Conservation (phyloP, 768 basidiomycete species). For the Collybia nuda region DNA sequence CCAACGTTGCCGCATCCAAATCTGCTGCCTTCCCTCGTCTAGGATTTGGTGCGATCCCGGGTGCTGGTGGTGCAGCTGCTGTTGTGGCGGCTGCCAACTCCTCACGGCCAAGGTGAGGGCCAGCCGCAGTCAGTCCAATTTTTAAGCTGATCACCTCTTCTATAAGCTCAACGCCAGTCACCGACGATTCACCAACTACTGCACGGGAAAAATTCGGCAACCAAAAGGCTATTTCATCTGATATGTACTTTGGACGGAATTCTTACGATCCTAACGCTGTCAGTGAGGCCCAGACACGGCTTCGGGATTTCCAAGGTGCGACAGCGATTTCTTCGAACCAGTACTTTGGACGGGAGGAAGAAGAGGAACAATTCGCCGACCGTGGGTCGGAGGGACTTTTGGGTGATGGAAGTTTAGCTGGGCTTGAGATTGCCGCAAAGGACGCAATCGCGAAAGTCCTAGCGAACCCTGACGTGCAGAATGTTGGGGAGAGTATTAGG, state of each 20-base stretch:
- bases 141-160: slow-evolving; percentile 3
- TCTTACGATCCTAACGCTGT: slow-evolving; percentile 74
- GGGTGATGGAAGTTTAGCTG: slow-evolving; percentile 61
- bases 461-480: slow-evolving; percentile 87
- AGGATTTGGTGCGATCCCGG: slow-evolving; percentile 83
- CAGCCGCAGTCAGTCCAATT: background rate
- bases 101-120: slow-evolving; percentile 8
- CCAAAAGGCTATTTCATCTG: slow-evolving; percentile 97
- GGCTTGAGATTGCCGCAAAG: slow-evolving; percentile 60
- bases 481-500: slow-evolving; percentile 75
- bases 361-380: slow-evolving; percentile 50
- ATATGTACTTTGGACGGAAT: slow-evolving; percentile 94
- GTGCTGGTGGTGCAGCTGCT: slow-evolving; percentile 52
- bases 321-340: slow-evolving; percentile 92
- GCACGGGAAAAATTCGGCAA: slow-evolving; percentile 89
- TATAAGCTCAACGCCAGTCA: slow-evolving; percentile 21
- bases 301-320: slow-evolving; percentile 87
- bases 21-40: slow-evolving; percentile 62
- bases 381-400: slow-evolving; percentile 35
- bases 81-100: slow-evolving; percentile 37
- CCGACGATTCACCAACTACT: slow-evolving; percentile 66
- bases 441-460: slow-evolving; percentile 76
- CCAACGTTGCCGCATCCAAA: slow-evolving; percentile 19
- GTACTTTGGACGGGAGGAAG: slow-evolving; percentile 93
- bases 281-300: slow-evolving; percentile 77